Evolutionary conservation across 306 rosid genomes (phyloP).

Genomic region (Vigna angularis): DNA sequence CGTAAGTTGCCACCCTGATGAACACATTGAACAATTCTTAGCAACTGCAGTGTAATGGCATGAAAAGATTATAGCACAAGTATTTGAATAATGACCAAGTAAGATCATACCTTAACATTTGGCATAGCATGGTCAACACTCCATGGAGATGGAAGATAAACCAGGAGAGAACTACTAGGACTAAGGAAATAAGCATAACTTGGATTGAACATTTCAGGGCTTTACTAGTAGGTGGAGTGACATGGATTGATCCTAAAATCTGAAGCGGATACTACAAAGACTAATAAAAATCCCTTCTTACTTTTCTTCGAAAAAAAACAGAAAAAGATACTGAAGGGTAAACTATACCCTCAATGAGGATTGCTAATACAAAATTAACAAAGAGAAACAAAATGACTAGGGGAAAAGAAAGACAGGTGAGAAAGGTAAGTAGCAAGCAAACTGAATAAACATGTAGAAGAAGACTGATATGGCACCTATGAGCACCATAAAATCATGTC

Average conservation of each 20-base stretch:
- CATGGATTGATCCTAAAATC: constrained; percentile 45
- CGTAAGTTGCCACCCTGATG: constrained; percentile 53
- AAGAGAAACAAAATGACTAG: constrained; percentile 41
- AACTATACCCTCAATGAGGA: constrained; percentile 46
- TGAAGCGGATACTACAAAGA: constrained; percentile 46
- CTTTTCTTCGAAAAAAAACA: constrained; percentile 69
- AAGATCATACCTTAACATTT: constrained; percentile 53
- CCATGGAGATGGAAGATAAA: constrained; percentile 44
- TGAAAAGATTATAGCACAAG: neutral
- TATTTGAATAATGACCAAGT: neutral
- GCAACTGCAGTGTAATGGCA: constrained; percentile 2
- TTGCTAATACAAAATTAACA: constrained; percentile 32
- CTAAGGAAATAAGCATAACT: constrained; percentile 40
- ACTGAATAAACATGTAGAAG: constrained; percentile 35
- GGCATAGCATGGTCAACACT: constrained; percentile 59
- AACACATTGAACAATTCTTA: constrained; percentile 35
- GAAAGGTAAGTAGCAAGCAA: constrained; percentile 17
- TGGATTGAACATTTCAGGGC: constrained; percentile 18
- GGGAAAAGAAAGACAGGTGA: constrained; percentile 25
- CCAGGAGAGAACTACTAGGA: constrained; percentile 40
- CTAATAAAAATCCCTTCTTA: constrained; percentile 56
- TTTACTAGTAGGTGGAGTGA: constrained; percentile 38
- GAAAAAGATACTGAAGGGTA: constrained; percentile 62
- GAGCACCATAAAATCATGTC: constrained; percentile 18
- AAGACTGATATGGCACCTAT: constrained; percentile 28